Percentiles rank a stretch among this genome's conserved stretches.
These are phyloP conservation scores for Fusarium dlaminii DNA, from an alignment of 2,329 filamentous ascomycete genomes.

Conservation along the genomic window DNA sequence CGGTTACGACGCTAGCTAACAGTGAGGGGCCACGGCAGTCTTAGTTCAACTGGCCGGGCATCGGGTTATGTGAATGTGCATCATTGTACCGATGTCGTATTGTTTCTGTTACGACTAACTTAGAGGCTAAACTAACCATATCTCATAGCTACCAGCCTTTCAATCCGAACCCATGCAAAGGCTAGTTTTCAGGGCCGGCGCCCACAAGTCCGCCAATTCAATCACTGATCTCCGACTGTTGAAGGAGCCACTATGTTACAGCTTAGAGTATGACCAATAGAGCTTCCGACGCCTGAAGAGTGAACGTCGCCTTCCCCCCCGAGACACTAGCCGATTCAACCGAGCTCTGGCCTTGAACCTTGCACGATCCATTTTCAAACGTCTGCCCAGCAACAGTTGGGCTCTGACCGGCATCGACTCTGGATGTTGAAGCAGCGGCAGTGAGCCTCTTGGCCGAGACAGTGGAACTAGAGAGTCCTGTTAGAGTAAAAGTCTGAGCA, in stretches of 20 bases:
- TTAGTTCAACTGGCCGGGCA: not conserved
- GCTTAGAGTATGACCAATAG: not conserved
- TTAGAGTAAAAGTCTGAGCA: not conserved
- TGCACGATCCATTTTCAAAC: not conserved
- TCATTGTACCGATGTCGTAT: too few relatives aligned
- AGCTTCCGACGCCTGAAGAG: not conserved
- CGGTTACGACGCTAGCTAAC: not conserved
- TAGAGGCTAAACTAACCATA: accelerated
- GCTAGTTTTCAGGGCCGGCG: accelerated
- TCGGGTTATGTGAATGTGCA: accelerated
- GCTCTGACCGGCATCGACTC: not conserved
- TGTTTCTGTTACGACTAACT: not conserved
- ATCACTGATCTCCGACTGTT: not conserved
- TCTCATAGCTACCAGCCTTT: accelerated
- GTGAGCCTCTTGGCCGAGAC: not conserved
- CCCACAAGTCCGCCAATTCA: accelerated
- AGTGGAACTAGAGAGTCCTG: not conserved
- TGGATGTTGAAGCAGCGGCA: not conserved
- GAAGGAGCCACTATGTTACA: accelerated
- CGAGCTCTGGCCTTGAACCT: not conserved
- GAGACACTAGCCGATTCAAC: not conserved
- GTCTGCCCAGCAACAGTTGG: not conserved
- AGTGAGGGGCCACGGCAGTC: not conserved
- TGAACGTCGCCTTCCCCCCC: not conserved
- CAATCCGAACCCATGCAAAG: accelerated